Base-by-base conservation (phyloP, 2,329 filamentous ascomycete genomes). In the Pestalotiopsis sp. region DNA sequence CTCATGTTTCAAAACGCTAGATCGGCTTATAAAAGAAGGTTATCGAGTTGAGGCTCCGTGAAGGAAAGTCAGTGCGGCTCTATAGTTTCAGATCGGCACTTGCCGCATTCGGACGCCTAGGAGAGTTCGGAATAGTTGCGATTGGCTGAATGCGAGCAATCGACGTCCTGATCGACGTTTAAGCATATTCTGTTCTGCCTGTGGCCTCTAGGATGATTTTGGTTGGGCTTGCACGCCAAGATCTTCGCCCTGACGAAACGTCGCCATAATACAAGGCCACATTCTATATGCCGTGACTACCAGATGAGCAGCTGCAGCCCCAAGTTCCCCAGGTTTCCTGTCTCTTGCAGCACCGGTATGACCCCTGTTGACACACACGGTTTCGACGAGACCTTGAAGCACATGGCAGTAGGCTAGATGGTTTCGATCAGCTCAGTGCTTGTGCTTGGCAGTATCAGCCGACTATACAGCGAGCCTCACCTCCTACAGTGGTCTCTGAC, bases 81-180 rank as follows among this genome's bases (percentile, higher is more conserved):
- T 7, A 44, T 13, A 65, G 62, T 65, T 65, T 65, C 62, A 65
- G 40, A 57, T 38, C 62, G 44, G 26, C 62, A 24, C 62, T 65
- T 55, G 30, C 62, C 62, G 44, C 40, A 55, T 57, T 65, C 48
- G 48, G 44, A 44, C 62, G 39, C 35, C 39, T 13, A 7, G 39
- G 44, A 56, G 62, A 26, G 40, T 44, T 56, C 20, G 44, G 44
- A 52, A 65, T 55, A 55, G 62, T 55, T 38, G 62, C 62, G 62
- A 65, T 65, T 65, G 62, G 62, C 24, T 24, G 24, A 24, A 38
- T 5, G 7, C 24, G 11, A n/a, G 48, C 39, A 7, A 65, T 26
- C 13, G 11, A 30, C 24, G 44, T 35, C 22, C 22, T 22, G 22
- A 26, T 35, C 48, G 39, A 40, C 30, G 7, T 38, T 14, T 10